Conservation (phyloP, 768 basidiomycete genomes). For the Phanerochaete carnosa region DNA sequence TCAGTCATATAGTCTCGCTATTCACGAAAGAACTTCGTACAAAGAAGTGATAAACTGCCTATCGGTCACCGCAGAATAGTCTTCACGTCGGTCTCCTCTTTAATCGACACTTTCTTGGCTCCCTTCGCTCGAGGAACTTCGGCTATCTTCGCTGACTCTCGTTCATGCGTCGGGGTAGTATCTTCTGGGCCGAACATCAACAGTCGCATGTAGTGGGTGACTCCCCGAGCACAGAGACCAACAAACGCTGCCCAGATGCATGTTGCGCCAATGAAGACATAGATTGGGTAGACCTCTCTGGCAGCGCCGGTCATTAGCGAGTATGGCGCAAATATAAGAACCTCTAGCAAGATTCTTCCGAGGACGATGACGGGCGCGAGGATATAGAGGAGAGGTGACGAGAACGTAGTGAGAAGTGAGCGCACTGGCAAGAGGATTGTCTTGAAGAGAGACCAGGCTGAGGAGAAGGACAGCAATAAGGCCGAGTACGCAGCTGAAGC, state of each 20-base stretch:
- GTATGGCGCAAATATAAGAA: constrained; percentile 47
- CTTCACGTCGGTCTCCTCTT: background rate
- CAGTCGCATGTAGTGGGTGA: background rate
- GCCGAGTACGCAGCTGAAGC: background rate
- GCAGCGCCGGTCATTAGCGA: constrained; percentile 17
- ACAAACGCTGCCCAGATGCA: constrained; percentile 16
- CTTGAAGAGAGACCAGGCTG: background rate
- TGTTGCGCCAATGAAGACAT: constrained; percentile 21
- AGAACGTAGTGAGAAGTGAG: constrained; percentile 17
- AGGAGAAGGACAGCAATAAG: background rate
- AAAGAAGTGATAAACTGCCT: no score
- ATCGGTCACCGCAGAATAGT: background rate
- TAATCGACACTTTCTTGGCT: background rate
- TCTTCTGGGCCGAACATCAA: background rate
- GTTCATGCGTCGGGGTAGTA: background rate
- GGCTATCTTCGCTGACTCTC: background rate
- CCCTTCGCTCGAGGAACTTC: background rate
- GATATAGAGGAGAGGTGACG: constrained; percentile 32
- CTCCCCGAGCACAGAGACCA: constrained; percentile 17
- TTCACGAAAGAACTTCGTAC: no score
- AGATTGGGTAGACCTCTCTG: constrained; percentile 23
- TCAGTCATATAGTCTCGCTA: no score
- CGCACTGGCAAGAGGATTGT: background rate
- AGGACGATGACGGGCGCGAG: constrained; percentile 48
- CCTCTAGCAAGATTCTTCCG: constrained; percentile 35